Evolutionary conservation across 2,329 filamentous ascomycete genomes (phyloP).

Genomic region (Tricladium varicosporioides): DNA sequence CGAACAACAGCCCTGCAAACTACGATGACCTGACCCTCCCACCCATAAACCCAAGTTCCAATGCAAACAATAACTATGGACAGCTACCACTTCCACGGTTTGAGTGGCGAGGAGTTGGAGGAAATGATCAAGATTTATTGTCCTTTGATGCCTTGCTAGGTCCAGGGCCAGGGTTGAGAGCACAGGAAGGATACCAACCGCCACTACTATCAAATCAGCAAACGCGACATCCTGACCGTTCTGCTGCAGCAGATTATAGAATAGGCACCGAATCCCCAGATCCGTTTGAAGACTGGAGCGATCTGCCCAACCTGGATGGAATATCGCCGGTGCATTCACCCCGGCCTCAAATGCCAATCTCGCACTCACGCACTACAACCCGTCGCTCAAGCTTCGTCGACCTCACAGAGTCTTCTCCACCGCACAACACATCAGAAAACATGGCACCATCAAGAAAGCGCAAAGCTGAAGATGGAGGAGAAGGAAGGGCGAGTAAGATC

Average conservation of each 20-base stretch:
- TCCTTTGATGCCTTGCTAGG: background rate
- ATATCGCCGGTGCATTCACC: background rate
- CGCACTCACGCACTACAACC: conserved; percentile 3
- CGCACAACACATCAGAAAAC: conserved; percentile 1
- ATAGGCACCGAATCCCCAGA: conserved; percentile 22
- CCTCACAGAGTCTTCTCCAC: conserved; percentile 26
- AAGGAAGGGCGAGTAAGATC: conserved; percentile 7
- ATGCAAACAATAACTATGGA: conserved; percentile 8
- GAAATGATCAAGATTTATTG: too few relatives aligned
- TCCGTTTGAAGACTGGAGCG: conserved; percentile 21
- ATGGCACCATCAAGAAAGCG: conserved; percentile 25
- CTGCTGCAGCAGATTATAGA: conserved; percentile 10
- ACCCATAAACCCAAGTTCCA: conserved; percentile 17
- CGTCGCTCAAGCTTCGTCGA: conserved; percentile 26
- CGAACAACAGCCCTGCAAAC: background rate
- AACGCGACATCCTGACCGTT: conserved; percentile 2
- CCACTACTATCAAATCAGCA: conserved; percentile 24
- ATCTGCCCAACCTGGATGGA: conserved; percentile 5
- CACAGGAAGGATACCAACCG: conserved; percentile 2
- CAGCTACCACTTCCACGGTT: background rate
- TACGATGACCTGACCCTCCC: conserved; percentile 21
- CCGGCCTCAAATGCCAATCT: background rate
- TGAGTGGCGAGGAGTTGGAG: too few relatives aligned
- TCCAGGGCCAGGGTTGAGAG: background rate
- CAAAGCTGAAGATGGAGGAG: conserved; percentile 15